Percentiles rank a stretch among this genome's conserved stretches.
phyloP scores from a whole-genome alignment of 331 rosid genomes.

The Spiraea crenata region DNA sequence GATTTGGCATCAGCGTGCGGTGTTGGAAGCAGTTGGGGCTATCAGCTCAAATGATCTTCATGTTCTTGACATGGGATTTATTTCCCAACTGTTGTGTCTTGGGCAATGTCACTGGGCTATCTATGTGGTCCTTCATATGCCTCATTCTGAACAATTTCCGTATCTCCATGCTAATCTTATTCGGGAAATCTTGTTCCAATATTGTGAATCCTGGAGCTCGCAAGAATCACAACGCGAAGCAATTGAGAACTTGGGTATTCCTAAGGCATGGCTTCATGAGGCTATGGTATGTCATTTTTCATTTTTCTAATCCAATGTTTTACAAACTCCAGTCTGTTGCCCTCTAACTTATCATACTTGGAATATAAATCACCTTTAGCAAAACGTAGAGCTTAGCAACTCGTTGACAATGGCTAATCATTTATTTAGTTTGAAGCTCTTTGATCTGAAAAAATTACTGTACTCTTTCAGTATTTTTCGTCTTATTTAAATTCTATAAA shows the following conservation, averaged over 20 bases:
- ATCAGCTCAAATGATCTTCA: slow-evolving; percentile 81
- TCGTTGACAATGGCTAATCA: not conserved
- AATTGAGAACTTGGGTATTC: slow-evolving; percentile 85
- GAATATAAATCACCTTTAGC: not conserved
- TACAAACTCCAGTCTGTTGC: not conserved
- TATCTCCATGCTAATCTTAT: slow-evolving; percentile 77
- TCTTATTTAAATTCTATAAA: no score
- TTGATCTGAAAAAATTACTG: no score
- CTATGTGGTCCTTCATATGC: slow-evolving; percentile 92
- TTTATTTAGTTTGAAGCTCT: not conserved
- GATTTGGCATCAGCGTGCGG: slow-evolving; percentile 94
- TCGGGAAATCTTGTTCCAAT: slow-evolving; percentile 89
- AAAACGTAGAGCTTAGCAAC: not conserved
- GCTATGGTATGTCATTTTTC: slow-evolving; percentile 67
- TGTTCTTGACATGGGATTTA: slow-evolving; percentile 81
- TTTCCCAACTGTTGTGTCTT: slow-evolving; percentile 77
- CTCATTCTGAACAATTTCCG: slow-evolving; percentile 70
- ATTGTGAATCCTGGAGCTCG: slow-evolving; percentile 95
- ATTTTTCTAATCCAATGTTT: not conserved
- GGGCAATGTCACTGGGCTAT: slow-evolving; percentile 96
- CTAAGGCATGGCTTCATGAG: slow-evolving; percentile 86
- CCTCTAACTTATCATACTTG: not conserved
- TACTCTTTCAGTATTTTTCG: no score
- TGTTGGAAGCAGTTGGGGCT: slow-evolving; percentile 90
- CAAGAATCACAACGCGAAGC: slow-evolving; percentile 67